A percentile compares a stretch with the other conserved stretches of the same genome.
Conservation (phyloP, 1,284 basidiomycete genomes). For the Tilletiaria anomala region DNA sequence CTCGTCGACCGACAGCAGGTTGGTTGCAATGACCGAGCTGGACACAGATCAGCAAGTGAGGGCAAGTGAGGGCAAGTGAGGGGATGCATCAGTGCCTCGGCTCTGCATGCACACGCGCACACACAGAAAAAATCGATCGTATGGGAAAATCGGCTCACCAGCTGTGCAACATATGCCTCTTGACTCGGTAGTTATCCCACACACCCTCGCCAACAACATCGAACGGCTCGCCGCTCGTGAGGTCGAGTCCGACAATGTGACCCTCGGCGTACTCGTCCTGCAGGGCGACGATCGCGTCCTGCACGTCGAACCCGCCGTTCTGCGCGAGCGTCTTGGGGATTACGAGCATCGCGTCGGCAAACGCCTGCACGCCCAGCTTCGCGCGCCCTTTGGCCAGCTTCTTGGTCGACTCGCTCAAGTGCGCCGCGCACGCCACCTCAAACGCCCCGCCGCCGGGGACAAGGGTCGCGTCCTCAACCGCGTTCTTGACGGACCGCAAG, state of each 20-base stretch:
- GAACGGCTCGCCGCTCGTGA: slow-evolving; percentile 86
- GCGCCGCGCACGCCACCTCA: slow-evolving; percentile 78
- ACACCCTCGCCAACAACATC: slow-evolving; percentile 89
- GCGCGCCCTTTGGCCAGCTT: slow-evolving; percentile 81
- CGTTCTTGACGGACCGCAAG: slow-evolving; percentile 89
- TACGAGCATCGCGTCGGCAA: slow-evolving; percentile 81
- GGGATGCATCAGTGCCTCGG: background rate
- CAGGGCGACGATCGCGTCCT: slow-evolving; percentile 78
- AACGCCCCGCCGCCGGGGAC: slow-evolving; percentile 95
- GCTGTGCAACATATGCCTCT: slow-evolving; percentile 98
- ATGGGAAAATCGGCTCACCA: too few species aligned
- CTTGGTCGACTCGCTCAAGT: slow-evolving; percentile 61
- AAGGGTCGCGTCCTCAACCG: slow-evolving; percentile 70
- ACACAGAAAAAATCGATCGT: too few species aligned
- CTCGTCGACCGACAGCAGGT: slow-evolving; percentile 87
- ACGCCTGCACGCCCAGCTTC: slow-evolving; percentile 95
- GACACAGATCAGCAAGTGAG: too few species aligned
- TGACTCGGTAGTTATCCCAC: slow-evolving; percentile 98
- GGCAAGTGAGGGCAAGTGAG: background rate
- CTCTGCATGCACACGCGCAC: slow-evolving; percentile 43
- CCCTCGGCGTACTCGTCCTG: slow-evolving; percentile 89
- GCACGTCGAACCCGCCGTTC: slow-evolving; percentile 95
- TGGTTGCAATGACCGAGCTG: slow-evolving; percentile 96
- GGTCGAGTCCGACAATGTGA: slow-evolving; percentile 74
- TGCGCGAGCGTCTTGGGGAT: slow-evolving; percentile 93